Percentiles rank a stretch among this genome's conserved stretches.
Evolutionary conservation across 2,329 filamentous ascomycete genomes (phyloP).

Genomic region (Macrophomina phaseolina): DNA sequence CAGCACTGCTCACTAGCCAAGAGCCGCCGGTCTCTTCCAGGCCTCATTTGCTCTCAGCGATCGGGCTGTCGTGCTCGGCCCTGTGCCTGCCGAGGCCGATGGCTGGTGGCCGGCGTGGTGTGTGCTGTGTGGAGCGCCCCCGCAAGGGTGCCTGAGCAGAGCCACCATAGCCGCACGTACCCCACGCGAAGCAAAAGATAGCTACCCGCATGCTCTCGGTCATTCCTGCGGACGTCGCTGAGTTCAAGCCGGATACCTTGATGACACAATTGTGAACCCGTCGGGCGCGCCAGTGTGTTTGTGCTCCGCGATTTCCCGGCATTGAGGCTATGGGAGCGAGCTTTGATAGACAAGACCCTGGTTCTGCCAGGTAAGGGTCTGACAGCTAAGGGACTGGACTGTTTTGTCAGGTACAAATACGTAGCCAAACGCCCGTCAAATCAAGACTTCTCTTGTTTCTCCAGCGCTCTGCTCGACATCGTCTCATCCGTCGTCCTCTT

Average conservation of each 20-base stretch:
- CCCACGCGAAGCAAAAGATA: conserved; percentile 18
- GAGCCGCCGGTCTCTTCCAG: neutral
- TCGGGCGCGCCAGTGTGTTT: neutral
- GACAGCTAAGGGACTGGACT: neutral
- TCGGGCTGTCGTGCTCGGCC: conserved; percentile 13
- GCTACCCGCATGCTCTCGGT: conserved; percentile 6
- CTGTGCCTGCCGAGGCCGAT: conserved; percentile 13
- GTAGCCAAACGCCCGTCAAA: neutral
- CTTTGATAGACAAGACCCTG: conserved; percentile 5
- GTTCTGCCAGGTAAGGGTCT: neutral
- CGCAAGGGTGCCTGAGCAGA: conserved; percentile 18
- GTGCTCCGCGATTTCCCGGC: neutral
- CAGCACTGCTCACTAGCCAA: neutral
- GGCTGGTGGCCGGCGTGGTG: neutral
- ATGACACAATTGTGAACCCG: neutral
- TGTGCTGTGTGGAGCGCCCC: neutral
- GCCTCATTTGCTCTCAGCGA: neutral
- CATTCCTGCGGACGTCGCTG: neutral
- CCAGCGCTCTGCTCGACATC: neutral
- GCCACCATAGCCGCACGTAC: neutral
- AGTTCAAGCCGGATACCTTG: neutral
- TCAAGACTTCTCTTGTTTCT: neutral
- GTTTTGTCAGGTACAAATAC: conserved; percentile 5
- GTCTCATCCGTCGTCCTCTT: neutral
- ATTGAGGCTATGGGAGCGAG: conserved; percentile 3